Base-by-base conservation (phyloP, 352 stramenopile genomes). In the Phytophthora colocasiae region DNA sequence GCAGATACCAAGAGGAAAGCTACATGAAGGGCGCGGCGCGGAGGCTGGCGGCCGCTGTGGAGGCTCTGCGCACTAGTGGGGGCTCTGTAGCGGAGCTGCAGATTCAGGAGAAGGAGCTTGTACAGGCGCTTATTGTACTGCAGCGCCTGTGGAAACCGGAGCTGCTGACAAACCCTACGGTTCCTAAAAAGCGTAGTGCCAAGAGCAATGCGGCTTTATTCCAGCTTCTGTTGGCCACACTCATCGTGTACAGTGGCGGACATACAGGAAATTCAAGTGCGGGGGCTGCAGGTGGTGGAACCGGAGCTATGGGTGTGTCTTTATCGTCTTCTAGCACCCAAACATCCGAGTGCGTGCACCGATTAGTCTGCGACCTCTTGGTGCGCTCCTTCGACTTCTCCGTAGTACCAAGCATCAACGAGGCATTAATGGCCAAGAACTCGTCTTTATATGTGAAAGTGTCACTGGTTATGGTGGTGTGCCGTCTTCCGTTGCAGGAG, bases 301-400 rank as follows among this genome's bases (percentile, higher is more conserved):
- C 66, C 15, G 64, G 71, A 7, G 61, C 65, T 27, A 80, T 87
- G 71, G 71, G 73, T 53, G 77, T 91, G 54, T 77, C 83, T 32
- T 58, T 91, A 39, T 75, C 80, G 24, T 79, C 85, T 43, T 80
- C 80, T 17, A 63, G 60, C 17, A 57, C 69, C 8, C 49, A 58
- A 56, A 91, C 85, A 8, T 93, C 85, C 15, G 85, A 96, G 59
- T 83, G 80, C 53, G 68, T 95, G 15, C 75, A 90, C 26, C 77
- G 77, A 34, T 58, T 96, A 7, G 53, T 94, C 29, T 90, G 78
- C 70, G 85, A 96, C 43, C 54, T 93, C 38, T 64, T 96, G 34
- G 82, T 89, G 51, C 75, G 73, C 19, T 69, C 79, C 19, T 96
- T 93, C 67, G 87, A 95, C 58, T 94, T 89, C 63, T 80, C 83